Evolutionary conservation across 2,329 filamentous ascomycete genomes (phyloP), one percentile per base, ranked within the genome.

Genomic region (Colletotrichum sojae): DNA sequence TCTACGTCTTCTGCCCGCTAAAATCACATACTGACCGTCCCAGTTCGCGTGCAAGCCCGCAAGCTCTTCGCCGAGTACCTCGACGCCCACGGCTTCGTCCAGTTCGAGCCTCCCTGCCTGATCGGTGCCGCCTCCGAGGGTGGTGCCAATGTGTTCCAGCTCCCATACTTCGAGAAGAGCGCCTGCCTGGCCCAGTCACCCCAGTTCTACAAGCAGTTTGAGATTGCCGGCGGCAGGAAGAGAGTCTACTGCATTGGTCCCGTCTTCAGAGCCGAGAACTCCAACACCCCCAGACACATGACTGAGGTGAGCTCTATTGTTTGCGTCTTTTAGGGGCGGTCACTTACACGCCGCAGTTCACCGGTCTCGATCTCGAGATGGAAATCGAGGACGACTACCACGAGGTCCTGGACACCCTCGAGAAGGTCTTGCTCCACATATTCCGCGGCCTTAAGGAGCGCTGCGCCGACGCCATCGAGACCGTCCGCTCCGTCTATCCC

Each of bases 41-140:
- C 8, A 55, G 53, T 86, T 27, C 81, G 82, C 31, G 75, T 78
- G 71, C 79, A 81, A 49, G 79, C 82, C 22, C 80, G 84, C 72
- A 76, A 80, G 60, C 73, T 81, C 10, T 82, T 80, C 71, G 76
- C 78, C 51, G 74, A 73, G 2, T 63, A 57, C 18, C 22, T 63
- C 20, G 61, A 64, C 5, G n/a, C 61, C 3, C 40, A 31, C 5
- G 40, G 40, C 1, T 64, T 64, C 60, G 22, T 22, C 72, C 89
- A 93, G 79, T 94, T 98, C 76, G 94, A 97, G 79, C 93, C 95
- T 2, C 94, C 96, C 10, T 95, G 94, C 79, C 86, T 99, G 51
- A 93, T 97, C 63, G 95, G 92, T 57, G 92, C 95, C 15, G 93
- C 96, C 5, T 96, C 94, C 4, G 96, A 99, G 83, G 95, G 96